Evolutionary conservation across 78 protist genomes (phyloP).

Genomic region (Monosiga brevicollis): DNA sequence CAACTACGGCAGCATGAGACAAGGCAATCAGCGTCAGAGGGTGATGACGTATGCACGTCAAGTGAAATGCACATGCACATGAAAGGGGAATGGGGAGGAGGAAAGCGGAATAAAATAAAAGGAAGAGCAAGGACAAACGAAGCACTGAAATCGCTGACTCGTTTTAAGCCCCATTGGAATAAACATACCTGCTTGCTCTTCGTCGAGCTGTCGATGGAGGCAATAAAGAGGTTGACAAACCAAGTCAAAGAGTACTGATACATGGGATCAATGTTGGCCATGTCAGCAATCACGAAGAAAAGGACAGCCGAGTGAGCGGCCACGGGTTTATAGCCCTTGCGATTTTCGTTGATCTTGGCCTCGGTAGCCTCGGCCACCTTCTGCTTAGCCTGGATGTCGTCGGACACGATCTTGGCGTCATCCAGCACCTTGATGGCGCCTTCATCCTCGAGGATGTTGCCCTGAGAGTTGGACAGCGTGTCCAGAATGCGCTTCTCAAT

Average conservation of each 20-base stretch:
- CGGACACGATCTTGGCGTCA: constrained; percentile 52
- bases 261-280: constrained; percentile 40
- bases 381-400: constrained; percentile 42
- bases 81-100: too few species aligned
- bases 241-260: constrained; percentile 51
- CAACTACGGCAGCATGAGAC: too few species aligned
- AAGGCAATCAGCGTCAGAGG: too few species aligned
- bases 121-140: too few species aligned
- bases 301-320: constrained; percentile 50
- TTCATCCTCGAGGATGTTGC: constrained; percentile 69
- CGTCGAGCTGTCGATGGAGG: neutral
- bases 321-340: constrained; percentile 35
- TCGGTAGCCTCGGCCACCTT: constrained; percentile 28
- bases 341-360: constrained; percentile 34
- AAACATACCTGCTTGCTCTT: neutral
- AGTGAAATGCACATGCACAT: too few species aligned
- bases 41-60: too few species aligned
- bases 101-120: too few species aligned
- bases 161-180: too few species aligned
- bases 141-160: too few species aligned
- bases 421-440: constrained; percentile 66
- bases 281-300: constrained; percentile 57
- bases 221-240: constrained; percentile 20
- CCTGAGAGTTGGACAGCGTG: constrained; percentile 41
- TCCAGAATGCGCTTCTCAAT: constrained; percentile 66